Percentiles rank a stretch among this genome's conserved stretches.
Conservation (phyloP, 1,284 basidiomycete species). For the Laetiporus sulphureus region DNA sequence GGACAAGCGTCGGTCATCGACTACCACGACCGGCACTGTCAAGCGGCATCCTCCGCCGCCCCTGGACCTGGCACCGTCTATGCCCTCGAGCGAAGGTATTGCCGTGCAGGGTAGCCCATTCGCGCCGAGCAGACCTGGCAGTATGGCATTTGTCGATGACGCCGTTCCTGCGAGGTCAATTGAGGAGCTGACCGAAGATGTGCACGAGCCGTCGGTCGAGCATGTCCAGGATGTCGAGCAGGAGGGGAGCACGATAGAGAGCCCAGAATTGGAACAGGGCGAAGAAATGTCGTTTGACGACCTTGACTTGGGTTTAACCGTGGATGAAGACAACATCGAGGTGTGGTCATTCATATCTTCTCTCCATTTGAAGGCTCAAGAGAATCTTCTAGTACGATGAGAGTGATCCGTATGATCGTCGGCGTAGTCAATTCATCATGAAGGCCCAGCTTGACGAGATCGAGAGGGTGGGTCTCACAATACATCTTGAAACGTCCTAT, state of each 20-base stretch:
- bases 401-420: constrained; percentile 61
- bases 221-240: constrained; percentile 4
- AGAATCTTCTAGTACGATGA: constrained; percentile 45
- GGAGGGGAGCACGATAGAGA: constrained; percentile 24
- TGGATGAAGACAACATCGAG: constrained; percentile 32
- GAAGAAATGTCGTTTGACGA: constrained; percentile 66
- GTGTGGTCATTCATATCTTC: constrained; percentile 12
- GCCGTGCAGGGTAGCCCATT: constrained; percentile 14
- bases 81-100: constrained; percentile 13
- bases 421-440: constrained; percentile 66
- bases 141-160: constrained; percentile 26
- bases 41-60: constrained; percentile 41
- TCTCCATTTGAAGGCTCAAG: not conserved
- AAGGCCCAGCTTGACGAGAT: constrained; percentile 68
- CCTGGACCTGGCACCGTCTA: constrained; percentile 32
- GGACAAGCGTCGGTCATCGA: constrained; percentile 22
- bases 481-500: not conserved
- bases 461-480: constrained; percentile 45
- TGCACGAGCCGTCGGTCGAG: not conserved
- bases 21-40: constrained; percentile 19
- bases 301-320: constrained; percentile 55
- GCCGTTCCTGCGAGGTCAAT: constrained; percentile 13
- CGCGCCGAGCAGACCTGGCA: constrained; percentile 17
- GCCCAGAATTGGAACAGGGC: constrained; percentile 52
- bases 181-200: not conserved